These are phyloP conservation scores for Aureoboletus auriporus DNA, from an alignment of 768 basidiomycete species.

Conservation along the genomic window DNA sequence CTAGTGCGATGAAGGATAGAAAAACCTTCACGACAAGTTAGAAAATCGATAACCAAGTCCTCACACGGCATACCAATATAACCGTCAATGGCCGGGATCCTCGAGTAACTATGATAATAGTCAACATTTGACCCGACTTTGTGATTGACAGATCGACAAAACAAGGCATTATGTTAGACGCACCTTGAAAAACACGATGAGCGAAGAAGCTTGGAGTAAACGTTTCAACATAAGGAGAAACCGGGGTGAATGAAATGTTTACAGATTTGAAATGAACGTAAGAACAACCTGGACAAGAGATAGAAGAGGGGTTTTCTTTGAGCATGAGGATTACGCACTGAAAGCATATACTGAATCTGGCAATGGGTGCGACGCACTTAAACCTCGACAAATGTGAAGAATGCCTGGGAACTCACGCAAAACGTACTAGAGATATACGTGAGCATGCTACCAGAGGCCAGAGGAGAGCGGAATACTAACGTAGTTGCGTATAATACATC, in stretches of 20 bases:
- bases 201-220: slow-evolving; percentile 20
- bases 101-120: slow-evolving; percentile 14
- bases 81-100: slow-evolving; percentile 11
- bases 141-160: too few species aligned
- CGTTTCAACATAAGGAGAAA: not conserved
- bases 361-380: not conserved
- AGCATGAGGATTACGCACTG: slow-evolving; percentile 9
- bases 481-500: slow-evolving; percentile 23
- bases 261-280: slow-evolving; percentile 26
- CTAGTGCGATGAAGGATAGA: slow-evolving; percentile 17
- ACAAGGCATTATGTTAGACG: not conserved
- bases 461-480: slow-evolving; percentile 12
- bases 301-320: not conserved
- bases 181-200: slow-evolving; percentile 23
- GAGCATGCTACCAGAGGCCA: not conserved
- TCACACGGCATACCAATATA: slow-evolving; percentile 13
- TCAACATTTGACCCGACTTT: not conserved
- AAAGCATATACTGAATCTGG: slow-evolving; percentile 25
- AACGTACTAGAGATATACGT: slow-evolving; percentile 20
- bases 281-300: slow-evolving; percentile 18
- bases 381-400: not conserved
- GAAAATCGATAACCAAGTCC: not conserved
- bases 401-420: slow-evolving; percentile 23
- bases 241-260: not conserved
- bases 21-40: slow-evolving; percentile 12